Evolutionary conservation across 441 rosid species (phyloP).

Genomic region (Kokia cookei): DNA sequence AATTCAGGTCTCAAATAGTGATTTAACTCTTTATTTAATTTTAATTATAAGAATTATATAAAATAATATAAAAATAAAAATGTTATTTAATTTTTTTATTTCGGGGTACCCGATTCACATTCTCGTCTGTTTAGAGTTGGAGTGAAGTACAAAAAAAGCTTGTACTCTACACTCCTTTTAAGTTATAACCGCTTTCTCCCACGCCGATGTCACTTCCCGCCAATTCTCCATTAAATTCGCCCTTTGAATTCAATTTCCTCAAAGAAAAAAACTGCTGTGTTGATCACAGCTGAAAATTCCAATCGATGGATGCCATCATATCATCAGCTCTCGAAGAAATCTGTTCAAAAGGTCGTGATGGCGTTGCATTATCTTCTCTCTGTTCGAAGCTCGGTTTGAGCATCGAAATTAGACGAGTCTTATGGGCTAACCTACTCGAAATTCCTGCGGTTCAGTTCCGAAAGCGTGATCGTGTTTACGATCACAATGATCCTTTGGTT

Average conservation of each 20-base stretch:
- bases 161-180: not conserved
- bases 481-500: conserved; percentile 36
- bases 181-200: not conserved
- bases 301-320: conserved; percentile 49
- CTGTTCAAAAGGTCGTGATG: conserved; percentile 54
- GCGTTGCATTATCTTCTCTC: conserved; percentile 40
- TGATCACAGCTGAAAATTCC: not conserved
- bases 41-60: too few relatives aligned
- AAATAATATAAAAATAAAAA: too few relatives aligned
- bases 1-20: too few relatives aligned
- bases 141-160: too few relatives aligned
- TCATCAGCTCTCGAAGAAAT: conserved; percentile 68
- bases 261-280: too few relatives aligned
- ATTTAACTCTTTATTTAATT: too few relatives aligned
- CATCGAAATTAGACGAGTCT: conserved; percentile 26
- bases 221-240: not conserved
- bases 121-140: too few relatives aligned
- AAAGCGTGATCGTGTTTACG: conserved; percentile 18
- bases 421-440: conserved; percentile 52
- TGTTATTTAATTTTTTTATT: too few relatives aligned
- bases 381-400: conserved; percentile 30
- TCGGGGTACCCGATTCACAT: too few relatives aligned
- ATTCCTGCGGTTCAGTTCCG: conserved; percentile 56
- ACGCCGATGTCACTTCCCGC: not conserved
- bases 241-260: not conserved